A percentile compares a stretch with the other conserved stretches of the same genome.
phyloP scores from a whole-genome alignment of 75 land plant genomes.

The Azolla pinnata region DNA sequence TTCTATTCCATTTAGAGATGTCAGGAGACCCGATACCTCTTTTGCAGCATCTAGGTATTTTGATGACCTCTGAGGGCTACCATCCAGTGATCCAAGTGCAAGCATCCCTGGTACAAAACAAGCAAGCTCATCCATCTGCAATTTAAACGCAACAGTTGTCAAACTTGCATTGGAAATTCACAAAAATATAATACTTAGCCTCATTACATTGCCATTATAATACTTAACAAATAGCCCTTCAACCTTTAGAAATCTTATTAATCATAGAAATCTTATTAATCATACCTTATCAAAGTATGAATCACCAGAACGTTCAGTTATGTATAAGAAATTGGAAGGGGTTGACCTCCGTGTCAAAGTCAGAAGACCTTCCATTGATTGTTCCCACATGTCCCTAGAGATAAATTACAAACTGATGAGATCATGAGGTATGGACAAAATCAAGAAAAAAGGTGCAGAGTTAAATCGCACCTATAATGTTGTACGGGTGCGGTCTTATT shows the following conservation, averaged over 20 bases:
- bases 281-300: slow-evolving; percentile 62
- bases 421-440: slow-evolving; percentile 1
- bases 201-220: too few relatives aligned
- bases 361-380: slow-evolving; percentile 80
- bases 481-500: slow-evolving; percentile 71
- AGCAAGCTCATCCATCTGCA: slow-evolving; percentile 98
- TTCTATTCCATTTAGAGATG: too few relatives aligned
- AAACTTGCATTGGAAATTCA: too few relatives aligned
- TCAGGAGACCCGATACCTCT: slow-evolving; percentile 87
- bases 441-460: background rate
- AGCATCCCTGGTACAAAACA: slow-evolving; percentile 99
- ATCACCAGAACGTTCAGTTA: slow-evolving; percentile 74
- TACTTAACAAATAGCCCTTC: too few relatives aligned
- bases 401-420: background rate
- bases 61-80: slow-evolving; percentile 46
- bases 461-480: slow-evolving; percentile 61
- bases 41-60: slow-evolving; percentile 66
- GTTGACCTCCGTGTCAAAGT: slow-evolving; percentile 61
- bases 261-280: background rate
- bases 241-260: background rate
- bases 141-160: too few relatives aligned
- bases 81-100: slow-evolving; percentile 66
- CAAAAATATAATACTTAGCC: too few relatives aligned
- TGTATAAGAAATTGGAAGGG: slow-evolving; percentile 66
- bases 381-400: slow-evolving; percentile 98